A percentile compares a stretch with the other conserved stretches of the same genome.
Evolutionary conservation across 179 eudicot genomes (phyloP).

Genomic region (Beta macrorhiza): DNA sequence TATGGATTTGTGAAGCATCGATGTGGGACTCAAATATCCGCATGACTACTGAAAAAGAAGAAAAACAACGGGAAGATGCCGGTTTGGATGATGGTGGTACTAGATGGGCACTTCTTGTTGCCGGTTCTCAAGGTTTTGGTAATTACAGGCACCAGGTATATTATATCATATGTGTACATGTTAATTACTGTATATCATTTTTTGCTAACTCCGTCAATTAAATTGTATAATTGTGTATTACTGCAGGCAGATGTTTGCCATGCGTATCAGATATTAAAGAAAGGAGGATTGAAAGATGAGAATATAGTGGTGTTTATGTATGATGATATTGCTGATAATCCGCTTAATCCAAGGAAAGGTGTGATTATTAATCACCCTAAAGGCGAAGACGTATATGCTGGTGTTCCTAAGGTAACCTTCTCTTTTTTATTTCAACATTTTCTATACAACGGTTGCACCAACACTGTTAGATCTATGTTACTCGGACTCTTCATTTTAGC

Average conservation of each 20-base stretch:
- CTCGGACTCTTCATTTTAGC: too few relatives aligned
- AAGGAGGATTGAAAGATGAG: conserved; percentile 90
- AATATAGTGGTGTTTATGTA: conserved; percentile 91
- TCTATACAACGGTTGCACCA: too few relatives aligned
- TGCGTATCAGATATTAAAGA: conserved; percentile 82
- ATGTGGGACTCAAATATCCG: conserved; percentile 49
- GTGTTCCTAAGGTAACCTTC: conserved; percentile 79
- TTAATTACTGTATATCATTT: neutral
- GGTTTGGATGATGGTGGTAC: conserved; percentile 24
- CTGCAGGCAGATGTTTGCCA: conserved; percentile 91
- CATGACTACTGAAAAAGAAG: conserved; percentile 42
- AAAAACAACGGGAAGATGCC: conserved; percentile 11
- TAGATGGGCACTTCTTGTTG: conserved; percentile 89
- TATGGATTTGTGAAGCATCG: conserved; percentile 27
- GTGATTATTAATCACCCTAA: conserved; percentile 73
- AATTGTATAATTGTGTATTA: too few relatives aligned
- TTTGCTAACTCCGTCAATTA: neutral
- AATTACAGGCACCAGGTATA: conserved; percentile 86
- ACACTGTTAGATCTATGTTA: too few relatives aligned
- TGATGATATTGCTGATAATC: conserved; percentile 73
- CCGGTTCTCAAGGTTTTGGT: conserved; percentile 82
- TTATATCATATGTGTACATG: neutral
- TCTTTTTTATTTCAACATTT: neutral
- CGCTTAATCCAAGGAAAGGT: conserved; percentile 76
- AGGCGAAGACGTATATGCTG: conserved; percentile 77